phyloP scores from a whole-genome alignment of 1,139 yeast species.

The Kodamaea derodonti region DNA sequence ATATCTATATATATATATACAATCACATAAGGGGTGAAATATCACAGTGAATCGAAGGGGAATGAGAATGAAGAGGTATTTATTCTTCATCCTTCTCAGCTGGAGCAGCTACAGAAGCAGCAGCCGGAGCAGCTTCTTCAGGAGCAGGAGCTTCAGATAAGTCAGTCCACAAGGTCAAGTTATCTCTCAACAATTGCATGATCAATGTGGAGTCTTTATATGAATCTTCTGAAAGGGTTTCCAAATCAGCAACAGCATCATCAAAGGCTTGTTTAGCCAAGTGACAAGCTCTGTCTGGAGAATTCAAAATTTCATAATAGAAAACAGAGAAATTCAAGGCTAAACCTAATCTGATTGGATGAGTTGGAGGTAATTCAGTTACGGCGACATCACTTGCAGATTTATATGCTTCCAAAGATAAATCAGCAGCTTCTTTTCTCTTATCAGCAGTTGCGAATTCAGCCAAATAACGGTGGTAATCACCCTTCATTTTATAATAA shows the following conservation, averaged over 20 bases:
- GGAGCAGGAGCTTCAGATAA: constrained; percentile 83
- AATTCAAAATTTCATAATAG: constrained; percentile 95
- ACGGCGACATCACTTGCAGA: constrained; percentile 96
- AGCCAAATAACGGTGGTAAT: constrained; percentile 97
- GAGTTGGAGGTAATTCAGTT: constrained; percentile 96
- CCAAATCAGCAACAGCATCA: constrained; percentile 98
- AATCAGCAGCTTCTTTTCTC: constrained; percentile 89
- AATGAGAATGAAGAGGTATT: constrained; percentile 10
- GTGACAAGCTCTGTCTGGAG: constrained; percentile 98
- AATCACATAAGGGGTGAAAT: constrained; percentile 2
- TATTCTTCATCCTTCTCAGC: constrained; percentile 30
- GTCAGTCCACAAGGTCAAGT: constrained; percentile 98
- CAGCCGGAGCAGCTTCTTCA: constrained; percentile 20
- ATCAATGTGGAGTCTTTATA: constrained; percentile 97
- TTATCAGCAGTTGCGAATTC: constrained; percentile 91
- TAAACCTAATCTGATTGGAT: constrained; percentile 96
- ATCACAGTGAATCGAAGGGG: neutral
- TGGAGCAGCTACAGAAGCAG: constrained; percentile 13
- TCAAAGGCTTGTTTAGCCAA: constrained; percentile 98
- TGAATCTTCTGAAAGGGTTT: constrained; percentile 94
- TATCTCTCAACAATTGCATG: constrained; percentile 98
- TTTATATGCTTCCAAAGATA: constrained; percentile 91
- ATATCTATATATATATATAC: constrained; percentile 9
- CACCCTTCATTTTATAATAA: constrained; percentile 99
- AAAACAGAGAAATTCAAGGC: constrained; percentile 97